Evolutionary conservation across 2,329 filamentous ascomycete genomes (phyloP), one percentile per base, ranked within the genome.

Genomic region (Sporothrix pallida): DNA sequence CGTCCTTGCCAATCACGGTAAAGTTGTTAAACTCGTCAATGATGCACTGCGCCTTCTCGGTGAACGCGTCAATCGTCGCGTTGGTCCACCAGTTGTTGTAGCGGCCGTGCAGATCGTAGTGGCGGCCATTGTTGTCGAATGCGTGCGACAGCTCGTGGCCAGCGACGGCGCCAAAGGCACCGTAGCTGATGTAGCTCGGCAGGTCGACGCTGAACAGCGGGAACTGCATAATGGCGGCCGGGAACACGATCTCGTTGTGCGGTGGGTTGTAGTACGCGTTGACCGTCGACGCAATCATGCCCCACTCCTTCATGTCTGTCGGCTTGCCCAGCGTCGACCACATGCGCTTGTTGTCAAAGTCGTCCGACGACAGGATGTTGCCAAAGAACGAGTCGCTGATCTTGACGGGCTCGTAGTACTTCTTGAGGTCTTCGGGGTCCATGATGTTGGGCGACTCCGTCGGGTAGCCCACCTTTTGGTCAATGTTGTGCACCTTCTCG

Each of bases 71-170:
- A 2, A 90, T 83, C 1, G 90, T 92, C 50, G 82, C 79, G 9
- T 89, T 83, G 17, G 88, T 87, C 90, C 90, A 92, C 90, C 91
- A 92, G 74, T 90, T 85, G 0, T 87, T 90, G 78, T 87, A 88
- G 77, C 90, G 91, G 26, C 89, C 90, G 58, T 86, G 88, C 76
- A 89, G 83, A 77, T 93, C 89, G 76, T 89, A 92, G 76, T 90
- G 86, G 20, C 89, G 85, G 9, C 91, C 91, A 0, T 85, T 87
- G 48, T 86, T 90, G 79, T 93, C 91, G 77, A 93, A 92, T 13
- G 89, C 90, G 76, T 93, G 91, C 3, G 88, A 90, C 8, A 93
- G 84, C 79, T 93, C 91, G 78, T 93, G 91, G 1, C 90, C 91
- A 9, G 88, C 88, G 2, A 92, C 86, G 1, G 88, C 86, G 0